Base-by-base conservation (phyloP, 345 rosid genomes). In the Cardiospermum halicacabum region DNA sequence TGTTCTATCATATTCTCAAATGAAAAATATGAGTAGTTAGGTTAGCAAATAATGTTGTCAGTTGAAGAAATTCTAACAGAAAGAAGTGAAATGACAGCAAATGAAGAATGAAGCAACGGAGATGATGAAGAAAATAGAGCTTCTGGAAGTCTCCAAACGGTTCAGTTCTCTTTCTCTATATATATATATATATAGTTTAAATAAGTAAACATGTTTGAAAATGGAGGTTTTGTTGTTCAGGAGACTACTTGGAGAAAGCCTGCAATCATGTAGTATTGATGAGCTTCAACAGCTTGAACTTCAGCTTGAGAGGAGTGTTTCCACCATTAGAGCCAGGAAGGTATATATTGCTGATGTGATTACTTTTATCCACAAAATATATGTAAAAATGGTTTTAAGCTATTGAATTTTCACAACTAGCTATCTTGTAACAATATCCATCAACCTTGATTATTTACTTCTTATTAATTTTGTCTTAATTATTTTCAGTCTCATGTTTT, bases 121-220 rank as follows among this genome's bases (percentile, higher is more conserved):
- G 66, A 80, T 94, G 95, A 40, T 72, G 82, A 85, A 87, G 82
- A 90, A 80, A 79, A 88, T 90, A 54, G 96, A 90, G 80, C 66
- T 61, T 64, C 96, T 90, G 55, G 97, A 90, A 74, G 79, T 64
- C 53, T 81, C 94, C 10, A 88, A 79, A 79, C 80, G 93, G 97
- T 86, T n/a, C 1, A 57, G 62, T 9, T 0, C 25, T 18, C n/a
- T n/a, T n/a, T n/a, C n/a, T n/a, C n/a, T n/a, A n/a, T n/a, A n/a
- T n/a, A n/a, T n/a, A n/a, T n/a, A n/a, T n/a, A n/a, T n/a, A n/a
- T n/a, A n/a, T n/a, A 27, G 5, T 28, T n/a, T 13, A 10, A 39
- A 13, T 25, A 34, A 53, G 27, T 26, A 39, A 55, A 21, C 19
- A 55, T 5, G 58, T 15, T 56, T 31, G 59, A 56, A 30, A 30